phyloP scores from a whole-genome alignment of 768 basidiomycete species.

The Macrolepiota fuliginosa region DNA sequence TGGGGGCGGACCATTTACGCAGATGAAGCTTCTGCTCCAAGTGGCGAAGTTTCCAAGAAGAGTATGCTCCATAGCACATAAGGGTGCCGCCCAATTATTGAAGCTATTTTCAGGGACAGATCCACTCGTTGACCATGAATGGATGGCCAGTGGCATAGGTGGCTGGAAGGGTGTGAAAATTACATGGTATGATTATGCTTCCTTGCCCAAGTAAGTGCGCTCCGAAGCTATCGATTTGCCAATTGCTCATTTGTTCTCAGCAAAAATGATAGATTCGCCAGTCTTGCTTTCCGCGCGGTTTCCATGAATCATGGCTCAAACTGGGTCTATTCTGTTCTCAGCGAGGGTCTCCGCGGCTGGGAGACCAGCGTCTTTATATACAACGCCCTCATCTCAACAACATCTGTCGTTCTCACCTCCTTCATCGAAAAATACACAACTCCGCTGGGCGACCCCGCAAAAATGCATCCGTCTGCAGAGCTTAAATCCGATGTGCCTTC shows the following conservation, averaged over 20 bases:
- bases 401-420: not conserved
- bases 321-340: not conserved
- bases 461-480: not conserved
- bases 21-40: not conserved
- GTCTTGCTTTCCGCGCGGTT: not conserved
- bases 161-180: not conserved
- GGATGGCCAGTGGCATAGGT: not conserved
- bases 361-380: constrained; percentile 4
- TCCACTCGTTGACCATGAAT: not conserved
- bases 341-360: constrained; percentile 7
- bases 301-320: not conserved
- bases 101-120: not conserved
- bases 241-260: not conserved
- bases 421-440: not conserved
- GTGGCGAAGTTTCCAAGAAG: not conserved
- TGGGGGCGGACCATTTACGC: not conserved
- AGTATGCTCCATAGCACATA: not conserved
- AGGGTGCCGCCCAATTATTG: not conserved
- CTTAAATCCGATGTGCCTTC: constrained; percentile 2
- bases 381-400: constrained; percentile 1
- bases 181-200: not conserved
- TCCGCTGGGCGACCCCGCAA: not conserved
- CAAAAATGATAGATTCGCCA: constrained; percentile 1
- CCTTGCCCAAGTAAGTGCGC: constrained; percentile 2
- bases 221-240: not conserved